Evolutionary conservation across 352 stramenopile species (phyloP).

Genomic region (Discostella stelligera): DNA sequence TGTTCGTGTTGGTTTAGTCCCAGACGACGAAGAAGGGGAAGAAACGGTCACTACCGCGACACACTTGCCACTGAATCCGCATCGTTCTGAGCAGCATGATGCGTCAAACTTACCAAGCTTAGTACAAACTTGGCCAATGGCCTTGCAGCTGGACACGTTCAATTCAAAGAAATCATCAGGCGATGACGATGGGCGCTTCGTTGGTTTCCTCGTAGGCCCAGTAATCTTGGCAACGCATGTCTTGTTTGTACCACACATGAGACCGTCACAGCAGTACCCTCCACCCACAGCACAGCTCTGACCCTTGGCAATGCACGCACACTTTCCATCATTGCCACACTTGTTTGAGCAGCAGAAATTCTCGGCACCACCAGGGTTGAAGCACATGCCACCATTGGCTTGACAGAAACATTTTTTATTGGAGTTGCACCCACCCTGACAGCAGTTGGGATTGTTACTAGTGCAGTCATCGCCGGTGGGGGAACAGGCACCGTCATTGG

Average conservation of each 20-base stretch:
- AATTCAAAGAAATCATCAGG: neutral
- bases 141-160: constrained; percentile 7
- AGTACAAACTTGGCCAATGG: constrained; percentile 21
- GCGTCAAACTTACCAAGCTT: constrained; percentile 10
- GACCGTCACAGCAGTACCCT: constrained; percentile 33
- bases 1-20: constrained; percentile 4
- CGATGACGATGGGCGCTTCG: neutral
- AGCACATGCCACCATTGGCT: constrained; percentile 34
- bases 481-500: constrained; percentile 16
- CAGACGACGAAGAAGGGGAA: too few relatives aligned
- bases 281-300: constrained; percentile 28
- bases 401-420: constrained; percentile 38
- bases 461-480: constrained; percentile 18
- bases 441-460: constrained; percentile 27
- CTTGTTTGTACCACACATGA: constrained; percentile 20
- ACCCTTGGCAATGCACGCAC: constrained; percentile 24
- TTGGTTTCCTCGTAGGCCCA: neutral
- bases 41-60: too few relatives aligned
- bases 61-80: constrained; percentile 27
- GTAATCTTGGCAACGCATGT: constrained; percentile 7
- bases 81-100: constrained; percentile 35
- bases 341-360: constrained; percentile 45
- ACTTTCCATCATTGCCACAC: constrained; percentile 36
- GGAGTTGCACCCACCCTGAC: constrained; percentile 39
- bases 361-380: constrained; percentile 32